Base-by-base conservation (phyloP, 495 filamentous ascomycete species). In the Annulohypoxylon moriforme region DNA sequence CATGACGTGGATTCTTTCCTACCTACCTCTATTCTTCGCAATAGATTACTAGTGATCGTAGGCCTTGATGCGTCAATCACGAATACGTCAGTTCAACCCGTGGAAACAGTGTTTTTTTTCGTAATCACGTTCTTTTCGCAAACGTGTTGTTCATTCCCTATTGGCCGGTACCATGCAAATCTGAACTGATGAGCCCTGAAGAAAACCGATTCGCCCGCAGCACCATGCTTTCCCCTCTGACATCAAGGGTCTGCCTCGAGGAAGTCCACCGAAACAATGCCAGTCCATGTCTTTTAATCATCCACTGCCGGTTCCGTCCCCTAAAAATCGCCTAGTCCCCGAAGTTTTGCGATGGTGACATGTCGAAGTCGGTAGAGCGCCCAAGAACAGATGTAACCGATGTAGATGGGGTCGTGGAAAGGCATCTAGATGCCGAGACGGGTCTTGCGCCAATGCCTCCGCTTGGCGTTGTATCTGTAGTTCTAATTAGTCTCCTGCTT, bases 361-460 rank as follows among this genome's bases (percentile, higher is more conserved):
- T 65, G 20, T 66, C 46, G 67, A 49, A 46, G 60, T 76, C 74
- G 71, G 60, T 68, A 24, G 47, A 56, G 22, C 33, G 22, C 60
- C 56, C 72, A 55, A 62, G 69, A 63, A 71, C 64, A 67, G 69
- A 49, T 64, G 73, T 66, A 73, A 64, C 74, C 70, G 71, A 74
- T 73, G 75, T 67, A 77, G 75, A 73, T 71, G 71, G 60, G 47
- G 73, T 72, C 67, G 75, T 68, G 68, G 65, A 64, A 44, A 58
- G 74, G 78, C 76, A 80, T 89, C 87, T 93, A 99, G 85, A 99
- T 94, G 75, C 95, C 95, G 87, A 99, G 92, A 78, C 96, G 92
- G 81, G 96, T 98, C 94, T 99, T 98, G 86, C 96, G 93, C 96
- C 96, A 99, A 86, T 99, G 96, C 83, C 96, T 91, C 81, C 96